Percentiles rank a stretch among this genome's conserved stretches.
These are phyloP conservation scores for Melastoma malabathricum DNA, from an alignment of 345 rosid species.

Conservation along the genomic window DNA sequence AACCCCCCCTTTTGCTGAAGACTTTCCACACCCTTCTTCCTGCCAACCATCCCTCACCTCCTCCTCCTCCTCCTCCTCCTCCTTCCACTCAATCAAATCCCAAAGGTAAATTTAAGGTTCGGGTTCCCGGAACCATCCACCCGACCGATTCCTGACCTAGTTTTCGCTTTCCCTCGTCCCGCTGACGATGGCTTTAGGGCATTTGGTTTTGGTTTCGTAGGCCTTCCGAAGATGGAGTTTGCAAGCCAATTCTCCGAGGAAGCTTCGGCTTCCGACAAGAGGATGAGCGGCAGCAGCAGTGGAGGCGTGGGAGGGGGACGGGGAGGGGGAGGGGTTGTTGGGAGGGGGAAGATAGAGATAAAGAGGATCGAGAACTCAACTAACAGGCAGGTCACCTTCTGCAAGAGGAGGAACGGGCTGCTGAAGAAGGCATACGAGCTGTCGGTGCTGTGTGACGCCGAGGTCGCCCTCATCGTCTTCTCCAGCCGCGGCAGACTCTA, in stretches of 20 bases:
- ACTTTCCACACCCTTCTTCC: too few species aligned
- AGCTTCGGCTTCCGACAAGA: constrained; percentile 26
- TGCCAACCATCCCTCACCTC: too few species aligned
- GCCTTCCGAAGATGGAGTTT: constrained; percentile 30
- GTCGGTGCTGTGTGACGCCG: constrained; percentile 75
- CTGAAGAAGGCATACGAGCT: constrained; percentile 80
- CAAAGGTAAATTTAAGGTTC: too few species aligned
- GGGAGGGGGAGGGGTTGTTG: constrained; percentile 4
- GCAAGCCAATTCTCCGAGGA: constrained; percentile 27
- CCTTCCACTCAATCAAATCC: too few species aligned
- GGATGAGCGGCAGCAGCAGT: constrained; percentile 6
- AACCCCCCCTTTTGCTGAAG: too few species aligned
- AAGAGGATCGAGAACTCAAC: constrained; percentile 74
- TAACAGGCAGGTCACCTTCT: constrained; percentile 78
- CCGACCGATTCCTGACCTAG: too few species aligned
- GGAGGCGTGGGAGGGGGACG: neutral
- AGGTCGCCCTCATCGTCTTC: constrained; percentile 71
- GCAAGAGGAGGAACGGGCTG: constrained; percentile 72
- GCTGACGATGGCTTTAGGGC: too few species aligned
- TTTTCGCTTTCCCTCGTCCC: too few species aligned
- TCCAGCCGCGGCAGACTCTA: constrained; percentile 86
- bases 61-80: too few species aligned
- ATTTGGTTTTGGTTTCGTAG: too few species aligned
- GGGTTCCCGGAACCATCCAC: too few species aligned
- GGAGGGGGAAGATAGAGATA: constrained; percentile 75